These are phyloP conservation scores for Grigorovia yakushimaensis DNA, from an alignment of 805 yeast genomes.

Conservation along the genomic window DNA sequence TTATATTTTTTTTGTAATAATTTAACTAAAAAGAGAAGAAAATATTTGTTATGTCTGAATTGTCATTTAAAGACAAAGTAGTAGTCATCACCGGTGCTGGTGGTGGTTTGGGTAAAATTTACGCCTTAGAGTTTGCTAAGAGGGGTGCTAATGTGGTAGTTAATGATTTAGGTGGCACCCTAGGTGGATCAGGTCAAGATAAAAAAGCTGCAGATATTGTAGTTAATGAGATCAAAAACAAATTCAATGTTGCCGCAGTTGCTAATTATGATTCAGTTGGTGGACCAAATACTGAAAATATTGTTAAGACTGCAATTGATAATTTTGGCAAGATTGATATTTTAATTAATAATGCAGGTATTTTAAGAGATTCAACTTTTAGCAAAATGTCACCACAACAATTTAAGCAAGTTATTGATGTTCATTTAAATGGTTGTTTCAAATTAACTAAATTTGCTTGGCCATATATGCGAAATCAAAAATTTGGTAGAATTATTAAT, in stretches of 20 bases:
- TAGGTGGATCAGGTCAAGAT: conserved; percentile 62
- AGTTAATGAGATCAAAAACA: conserved; percentile 64
- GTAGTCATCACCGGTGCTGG: conserved; percentile 96
- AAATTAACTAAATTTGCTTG: conserved; percentile 82
- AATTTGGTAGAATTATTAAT: conserved; percentile 80
- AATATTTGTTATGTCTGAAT: conserved; percentile 6
- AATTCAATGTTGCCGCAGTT: conserved; percentile 75
- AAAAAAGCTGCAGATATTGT: conserved; percentile 78
- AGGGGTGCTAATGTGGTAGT: conserved; percentile 94
- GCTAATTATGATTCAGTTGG: conserved; percentile 89
- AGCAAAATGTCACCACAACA: conserved; percentile 77
- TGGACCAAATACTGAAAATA: conserved; percentile 63
- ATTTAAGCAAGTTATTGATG: conserved; percentile 70
- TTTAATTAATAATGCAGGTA: conserved; percentile 90
- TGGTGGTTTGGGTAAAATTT: conserved; percentile 87
- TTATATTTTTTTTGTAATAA: too few relatives aligned
- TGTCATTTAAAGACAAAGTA: conserved; percentile 68
- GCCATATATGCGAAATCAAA: conserved; percentile 78
- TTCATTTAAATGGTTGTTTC: conserved; percentile 85
- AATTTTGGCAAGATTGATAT: conserved; percentile 83
- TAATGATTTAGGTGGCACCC: conserved; percentile 83
- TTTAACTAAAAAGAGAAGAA: neutral
- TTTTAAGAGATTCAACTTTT: conserved; percentile 77
- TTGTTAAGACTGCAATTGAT: conserved; percentile 76
- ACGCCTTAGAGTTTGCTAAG: conserved; percentile 77